Evolutionary conservation across 768 basidiomycete species (phyloP), one percentile per base, ranked within the genome.

Genomic region (Suillus lakei): DNA sequence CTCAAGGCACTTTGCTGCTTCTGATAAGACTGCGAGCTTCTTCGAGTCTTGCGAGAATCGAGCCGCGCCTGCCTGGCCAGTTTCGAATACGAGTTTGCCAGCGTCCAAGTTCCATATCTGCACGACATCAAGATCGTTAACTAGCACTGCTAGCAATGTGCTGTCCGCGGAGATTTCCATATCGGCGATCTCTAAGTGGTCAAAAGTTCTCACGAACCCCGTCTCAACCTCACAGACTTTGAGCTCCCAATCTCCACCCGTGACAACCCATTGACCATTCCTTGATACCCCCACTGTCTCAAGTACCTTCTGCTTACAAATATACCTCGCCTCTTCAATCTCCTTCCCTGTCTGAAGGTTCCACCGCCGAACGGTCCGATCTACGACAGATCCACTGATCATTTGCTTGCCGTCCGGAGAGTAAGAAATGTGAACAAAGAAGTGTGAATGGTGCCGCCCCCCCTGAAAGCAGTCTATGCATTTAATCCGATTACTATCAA

Each of bases 111-210:
- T 50, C 23, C 48, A 26, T 50, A 50, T 26, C 26, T 3, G n/a
- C n/a, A n/a, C n/a, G n/a, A n/a, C n/a, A n/a, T n/a, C n/a, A n/a
- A n/a, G n/a, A n/a, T 5, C 26, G 2, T 50, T 2, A 2, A 6
- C n/a, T 4, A 1, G 4, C 12, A 2, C 10, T 10, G 44, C 66
- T 44, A 68, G 34, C 13, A 50, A 30, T 15, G 23, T 58, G 23
- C 66, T 46, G 38, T 68, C 67, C n/a, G 38, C 61, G 1, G 67
- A 67, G 55, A 68, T 51, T 28, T 51, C 50, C 7, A 51, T 51
- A 28, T 8, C 3, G 8, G 1, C 12, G 21, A 46, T 21, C 15
- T 6, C 16, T 44, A 21, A 44, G 15, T 15, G 26, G 28, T 28
- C 15, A 51, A 18, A 28, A 3, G 7, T 28, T 23, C 7, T 28